Percentiles rank a stretch among this genome's conserved stretches.
Conservation (phyloP, 2,329 filamentous ascomycete genomes). For the Chaetomiaceae sp. region DNA sequence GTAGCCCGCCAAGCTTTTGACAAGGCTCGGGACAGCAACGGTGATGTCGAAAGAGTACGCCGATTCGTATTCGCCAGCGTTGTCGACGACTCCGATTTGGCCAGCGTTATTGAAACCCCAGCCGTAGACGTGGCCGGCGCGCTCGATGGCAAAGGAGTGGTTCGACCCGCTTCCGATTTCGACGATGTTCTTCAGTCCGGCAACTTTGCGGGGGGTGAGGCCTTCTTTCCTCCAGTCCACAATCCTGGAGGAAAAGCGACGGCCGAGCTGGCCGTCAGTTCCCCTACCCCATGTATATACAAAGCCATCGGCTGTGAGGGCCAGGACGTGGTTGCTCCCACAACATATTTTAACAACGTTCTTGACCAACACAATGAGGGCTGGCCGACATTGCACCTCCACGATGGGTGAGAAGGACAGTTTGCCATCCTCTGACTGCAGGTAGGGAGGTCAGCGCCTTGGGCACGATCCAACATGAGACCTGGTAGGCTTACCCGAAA, state of each 20-base stretch:
- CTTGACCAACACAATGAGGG: conserved; percentile 51
- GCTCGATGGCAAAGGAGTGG: conserved; percentile 76
- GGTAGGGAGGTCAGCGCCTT: conserved; percentile 28
- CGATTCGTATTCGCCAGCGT: conserved; percentile 37
- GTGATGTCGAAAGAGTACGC: background rate
- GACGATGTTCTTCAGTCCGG: conserved; percentile 8
- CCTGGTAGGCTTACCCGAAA: conserved; percentile 50
- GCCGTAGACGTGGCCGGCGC: conserved; percentile 64
- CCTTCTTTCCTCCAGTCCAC: conserved; percentile 13
- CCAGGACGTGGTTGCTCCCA: conserved; percentile 20
- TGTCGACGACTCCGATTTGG: conserved; percentile 58
- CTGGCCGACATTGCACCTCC: conserved; percentile 44
- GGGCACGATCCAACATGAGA: background rate
- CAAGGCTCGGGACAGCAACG: conserved; percentile 3
- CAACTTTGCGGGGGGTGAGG: conserved; percentile 10
- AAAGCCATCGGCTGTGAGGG: conserved; percentile 12
- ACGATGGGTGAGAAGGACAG: conserved; percentile 30
- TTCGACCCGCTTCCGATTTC: conserved; percentile 60
- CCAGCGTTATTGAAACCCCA: conserved; percentile 88
- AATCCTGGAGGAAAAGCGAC: conserved; percentile 11
- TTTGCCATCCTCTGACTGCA: conserved; percentile 41
- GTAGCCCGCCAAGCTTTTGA: conserved; percentile 2
- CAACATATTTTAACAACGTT: conserved; percentile 13
- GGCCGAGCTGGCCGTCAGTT: conserved; percentile 18
- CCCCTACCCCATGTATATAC: conserved; percentile 20